Percentiles rank a stretch among this genome's conserved stretches.
Conservation (phyloP, 257 asterid species). For the Solanum megistacrolobum region DNA sequence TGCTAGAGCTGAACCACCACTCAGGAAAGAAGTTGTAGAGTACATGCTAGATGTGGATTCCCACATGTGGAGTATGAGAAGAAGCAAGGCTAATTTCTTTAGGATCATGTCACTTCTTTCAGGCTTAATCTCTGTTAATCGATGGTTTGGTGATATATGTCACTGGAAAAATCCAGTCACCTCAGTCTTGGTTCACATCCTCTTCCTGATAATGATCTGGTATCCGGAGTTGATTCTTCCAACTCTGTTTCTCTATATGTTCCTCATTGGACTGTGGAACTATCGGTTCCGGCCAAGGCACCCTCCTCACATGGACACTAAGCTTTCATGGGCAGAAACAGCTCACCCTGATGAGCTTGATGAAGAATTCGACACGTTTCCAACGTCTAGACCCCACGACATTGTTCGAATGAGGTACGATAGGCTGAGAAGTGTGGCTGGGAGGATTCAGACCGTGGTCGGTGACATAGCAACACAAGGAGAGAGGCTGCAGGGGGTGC, state of each 20-base stretch:
- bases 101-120: conserved; percentile 51
- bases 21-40: conserved; percentile 66
- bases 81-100: conserved; percentile 72
- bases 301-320: conserved; percentile 71
- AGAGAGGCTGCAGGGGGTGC: conserved; percentile 52
- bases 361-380: conserved; percentile 72
- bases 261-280: conserved; percentile 62
- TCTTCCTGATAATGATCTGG: conserved; percentile 48
- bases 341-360: conserved; percentile 64
- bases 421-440: conserved; percentile 59
- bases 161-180: conserved; percentile 53
- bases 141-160: conserved; percentile 50
- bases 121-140: conserved; percentile 27
- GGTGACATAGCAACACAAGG: conserved; percentile 76
- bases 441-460: conserved; percentile 70
- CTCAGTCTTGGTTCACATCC: conserved; percentile 47
- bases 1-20: conserved; percentile 66
- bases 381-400: conserved; percentile 34
- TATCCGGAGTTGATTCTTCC: conserved; percentile 71
- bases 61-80: conserved; percentile 80
- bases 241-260: conserved; percentile 44
- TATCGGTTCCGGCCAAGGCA: conserved; percentile 47
- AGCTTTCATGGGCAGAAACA: conserved; percentile 60
- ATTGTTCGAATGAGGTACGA: conserved; percentile 59
- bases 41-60: conserved; percentile 68